Base-by-base conservation (phyloP, 2,329 filamentous ascomycete genomes). In the Hypoxylon sp. region DNA sequence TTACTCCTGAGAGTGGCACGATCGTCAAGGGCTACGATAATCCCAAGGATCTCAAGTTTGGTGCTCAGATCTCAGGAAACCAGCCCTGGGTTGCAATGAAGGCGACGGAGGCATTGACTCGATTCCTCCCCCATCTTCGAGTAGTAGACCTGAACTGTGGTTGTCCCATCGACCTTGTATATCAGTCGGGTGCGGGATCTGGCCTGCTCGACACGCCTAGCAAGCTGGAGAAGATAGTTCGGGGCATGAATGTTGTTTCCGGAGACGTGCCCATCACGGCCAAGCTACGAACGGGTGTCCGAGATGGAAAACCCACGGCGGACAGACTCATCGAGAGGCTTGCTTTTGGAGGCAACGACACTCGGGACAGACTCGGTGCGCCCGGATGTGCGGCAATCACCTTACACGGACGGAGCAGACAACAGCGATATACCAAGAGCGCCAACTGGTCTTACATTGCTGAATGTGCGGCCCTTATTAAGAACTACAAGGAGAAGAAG, bases 371-470 rank as follows among this genome's bases (percentile, higher is more conserved):
- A 73, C 72, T 88, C 48, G 92, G 91, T 2, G 88, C 90, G 11
- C 87, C 90, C 3, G 95, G 95, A 49, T 91, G 94, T 52, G 95
- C 95, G 6, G 94, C 95, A n/a, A 89, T 99, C 66, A 98, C 95
- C 1, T 84, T 99, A 1, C 95, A 99, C 74, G 95, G 95, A 48
- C 87, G 95, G 58, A 96, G 90, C 70, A 87, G 94, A 72, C 93
- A 98, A 78, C 94, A 98, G 78, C 87, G 95, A 57, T 99, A 99
- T 78, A 95, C 92, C 3, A 89, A 88, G 70, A 87, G 83, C 65
- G 95, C 95, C n/a, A 91, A 99, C 75, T 99, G 95, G 95, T 79
- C 82, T 40, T 99, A 98, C 75, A 98, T 99, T 65, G 87, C 90
- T 49, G 90, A 97, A 71, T 96, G 92, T 69, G 89, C 94, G 2